phyloP scores from a whole-genome alignment of 208 protist genomes.

The Leishmania arabica region DNA sequence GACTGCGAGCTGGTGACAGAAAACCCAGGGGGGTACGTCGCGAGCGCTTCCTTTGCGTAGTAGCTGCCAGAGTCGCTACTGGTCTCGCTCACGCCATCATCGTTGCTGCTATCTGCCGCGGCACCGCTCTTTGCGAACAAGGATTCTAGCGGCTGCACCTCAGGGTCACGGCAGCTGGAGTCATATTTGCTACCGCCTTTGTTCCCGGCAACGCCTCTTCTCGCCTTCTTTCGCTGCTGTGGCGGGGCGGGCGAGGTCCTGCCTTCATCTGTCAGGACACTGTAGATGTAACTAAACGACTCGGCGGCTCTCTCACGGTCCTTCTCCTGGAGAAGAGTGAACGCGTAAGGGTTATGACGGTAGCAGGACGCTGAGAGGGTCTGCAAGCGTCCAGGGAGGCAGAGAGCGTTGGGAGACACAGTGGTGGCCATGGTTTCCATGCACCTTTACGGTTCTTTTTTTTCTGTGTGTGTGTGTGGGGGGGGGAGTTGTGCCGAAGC shows the following conservation, averaged over 20 bases:
- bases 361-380: conserved; percentile 19
- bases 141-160: not conserved
- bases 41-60: conserved; percentile 5
- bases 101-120: conserved; percentile 26
- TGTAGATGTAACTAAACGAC: conserved; percentile 33
- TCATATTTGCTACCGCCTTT: conserved; percentile 7
- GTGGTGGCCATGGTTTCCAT: conserved; percentile 5
- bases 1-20: conserved; percentile 22
- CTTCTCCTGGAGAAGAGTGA: conserved; percentile 24
- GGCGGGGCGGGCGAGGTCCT: not conserved
- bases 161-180: conserved; percentile 8
- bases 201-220: not conserved
- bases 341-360: conserved; percentile 58
- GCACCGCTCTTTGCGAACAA: not conserved
- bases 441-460: not conserved
- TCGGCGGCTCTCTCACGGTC: conserved; percentile 19
- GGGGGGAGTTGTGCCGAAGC: not conserved
- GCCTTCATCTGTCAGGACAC: conserved; percentile 2
- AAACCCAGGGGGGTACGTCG: conserved; percentile 2
- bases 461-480: too few relatives aligned
- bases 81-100: conserved; percentile 55
- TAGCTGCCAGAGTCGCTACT: conserved; percentile 37
- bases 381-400: not conserved
- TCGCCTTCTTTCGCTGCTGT: conserved; percentile 4
- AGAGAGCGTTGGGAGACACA: not conserved